Percentiles rank a stretch among this genome's conserved stretches.
Evolutionary conservation across 768 basidiomycete genomes (phyloP).

Genomic region (Hypsizygus marmoreus): DNA sequence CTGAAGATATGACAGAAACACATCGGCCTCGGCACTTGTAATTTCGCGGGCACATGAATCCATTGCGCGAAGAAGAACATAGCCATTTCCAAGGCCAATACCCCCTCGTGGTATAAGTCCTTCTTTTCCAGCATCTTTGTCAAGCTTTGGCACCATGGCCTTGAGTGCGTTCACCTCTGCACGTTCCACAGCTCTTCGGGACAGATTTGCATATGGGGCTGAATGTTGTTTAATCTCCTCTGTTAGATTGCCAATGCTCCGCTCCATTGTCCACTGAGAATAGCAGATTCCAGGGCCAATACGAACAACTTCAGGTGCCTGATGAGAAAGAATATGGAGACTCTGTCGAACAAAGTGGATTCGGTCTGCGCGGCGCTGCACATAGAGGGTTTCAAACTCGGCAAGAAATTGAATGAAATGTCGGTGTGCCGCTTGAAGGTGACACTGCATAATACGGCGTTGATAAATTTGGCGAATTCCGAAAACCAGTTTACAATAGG

Average conservation of each 20-base stretch:
- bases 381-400: slow-evolving; percentile 40
- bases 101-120: neutral
- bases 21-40: slow-evolving; percentile 3
- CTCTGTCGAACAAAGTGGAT: slow-evolving; percentile 37
- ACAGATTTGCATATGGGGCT: slow-evolving; percentile 17
- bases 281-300: slow-evolving; percentile 21
- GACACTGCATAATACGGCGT: neutral
- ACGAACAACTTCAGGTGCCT: slow-evolving; percentile 21
- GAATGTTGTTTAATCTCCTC: slow-evolving; percentile 15
- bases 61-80: slow-evolving; percentile 16
- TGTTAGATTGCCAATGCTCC: slow-evolving; percentile 11
- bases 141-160: slow-evolving; percentile 8
- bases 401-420: slow-evolving; percentile 25
- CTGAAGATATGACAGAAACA: slow-evolving; percentile 2
- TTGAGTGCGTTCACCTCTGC: slow-evolving; percentile 13
- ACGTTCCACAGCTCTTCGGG: neutral
- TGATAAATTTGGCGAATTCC: slow-evolving; percentile 10
- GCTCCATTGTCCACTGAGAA: slow-evolving; percentile 20
- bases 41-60: slow-evolving; percentile 11
- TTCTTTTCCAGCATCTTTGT: neutral
- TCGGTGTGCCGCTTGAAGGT: neutral
- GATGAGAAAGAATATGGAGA: slow-evolving; percentile 33
- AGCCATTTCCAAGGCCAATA: slow-evolving; percentile 2
- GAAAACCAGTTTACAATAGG: slow-evolving; percentile 10
- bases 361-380: slow-evolving; percentile 18